phyloP scores from a whole-genome alignment of 176 grass and related monocot genomes.

The Olyra latifolia region DNA sequence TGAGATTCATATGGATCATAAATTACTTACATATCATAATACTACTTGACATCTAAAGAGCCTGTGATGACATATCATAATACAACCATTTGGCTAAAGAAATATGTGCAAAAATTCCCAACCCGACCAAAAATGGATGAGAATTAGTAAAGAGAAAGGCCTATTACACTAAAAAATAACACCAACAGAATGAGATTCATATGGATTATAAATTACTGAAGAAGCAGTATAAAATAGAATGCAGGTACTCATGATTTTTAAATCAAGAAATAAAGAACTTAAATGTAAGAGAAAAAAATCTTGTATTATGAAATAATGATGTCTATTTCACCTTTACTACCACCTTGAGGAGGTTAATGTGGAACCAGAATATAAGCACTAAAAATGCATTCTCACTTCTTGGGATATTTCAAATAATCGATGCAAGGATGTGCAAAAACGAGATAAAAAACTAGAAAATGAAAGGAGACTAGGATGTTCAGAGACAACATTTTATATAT shows the following conservation, averaged over 20 bases:
- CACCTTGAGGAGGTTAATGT: neutral
- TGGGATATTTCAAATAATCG: neutral
- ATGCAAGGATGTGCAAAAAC: neutral
- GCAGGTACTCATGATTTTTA: neutral
- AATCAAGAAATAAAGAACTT: neutral
- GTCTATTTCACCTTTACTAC: neutral
- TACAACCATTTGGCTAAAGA: neutral
- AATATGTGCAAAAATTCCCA: neutral
- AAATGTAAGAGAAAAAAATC: neutral
- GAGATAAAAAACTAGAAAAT: neutral
- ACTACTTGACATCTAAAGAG: no score
- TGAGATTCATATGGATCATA: constrained; percentile 9
- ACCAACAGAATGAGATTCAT: neutral
- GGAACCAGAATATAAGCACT: neutral
- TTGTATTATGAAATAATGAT: neutral
- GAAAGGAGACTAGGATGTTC: neutral
- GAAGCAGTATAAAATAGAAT: neutral
- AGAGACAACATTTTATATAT: neutral
- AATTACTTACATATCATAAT: no score
- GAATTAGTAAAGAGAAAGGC: no score
- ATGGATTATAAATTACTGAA: neutral
- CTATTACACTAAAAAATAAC: no score
- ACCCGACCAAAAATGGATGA: no score
- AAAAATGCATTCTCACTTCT: neutral
- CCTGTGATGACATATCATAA: no score